Percentiles rank a stretch among this genome's conserved stretches.
phyloP scores from a whole-genome alignment of 495 filamentous ascomycete genomes.

The Xylaria venustula region DNA sequence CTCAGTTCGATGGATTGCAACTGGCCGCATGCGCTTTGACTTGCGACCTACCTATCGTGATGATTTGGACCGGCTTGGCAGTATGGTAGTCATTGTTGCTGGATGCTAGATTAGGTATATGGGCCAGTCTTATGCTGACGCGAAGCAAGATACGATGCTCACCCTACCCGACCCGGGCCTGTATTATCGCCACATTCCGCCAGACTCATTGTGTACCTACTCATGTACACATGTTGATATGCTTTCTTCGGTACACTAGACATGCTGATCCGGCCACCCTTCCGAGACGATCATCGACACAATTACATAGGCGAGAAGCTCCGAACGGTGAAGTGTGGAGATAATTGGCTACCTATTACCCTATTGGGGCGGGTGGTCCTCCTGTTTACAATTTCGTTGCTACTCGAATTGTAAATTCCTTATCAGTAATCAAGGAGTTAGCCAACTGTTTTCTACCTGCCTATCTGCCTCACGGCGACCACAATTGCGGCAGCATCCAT shows the following conservation, averaged over 20 bases:
- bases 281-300: neutral
- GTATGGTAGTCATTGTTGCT: neutral
- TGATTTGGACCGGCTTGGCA: constrained; percentile 2
- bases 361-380: too few relatives aligned
- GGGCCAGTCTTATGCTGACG: too few relatives aligned
- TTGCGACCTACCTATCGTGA: constrained; percentile 12
- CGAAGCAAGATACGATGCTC: too few relatives aligned
- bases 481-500: neutral
- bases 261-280: neutral
- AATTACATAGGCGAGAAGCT: too few relatives aligned
- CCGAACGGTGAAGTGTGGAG: too few relatives aligned
- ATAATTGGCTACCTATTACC: too few relatives aligned
- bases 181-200: neutral
- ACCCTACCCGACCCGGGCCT: neutral
- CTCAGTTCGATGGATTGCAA: neutral
- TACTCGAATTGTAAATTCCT: too few relatives aligned
- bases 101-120: neutral
- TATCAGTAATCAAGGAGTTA: too few relatives aligned
- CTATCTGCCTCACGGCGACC: neutral
- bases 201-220: neutral
- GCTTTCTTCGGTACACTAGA: neutral
- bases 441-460: too few relatives aligned
- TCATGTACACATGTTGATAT: too few relatives aligned
- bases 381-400: too few relatives aligned
- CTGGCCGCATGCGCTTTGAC: neutral